A percentile compares a stretch with the other conserved stretches of the same genome.
Conservation (phyloP, 2,329 filamentous ascomycete genomes). For the Fusarium bulbicola region DNA sequence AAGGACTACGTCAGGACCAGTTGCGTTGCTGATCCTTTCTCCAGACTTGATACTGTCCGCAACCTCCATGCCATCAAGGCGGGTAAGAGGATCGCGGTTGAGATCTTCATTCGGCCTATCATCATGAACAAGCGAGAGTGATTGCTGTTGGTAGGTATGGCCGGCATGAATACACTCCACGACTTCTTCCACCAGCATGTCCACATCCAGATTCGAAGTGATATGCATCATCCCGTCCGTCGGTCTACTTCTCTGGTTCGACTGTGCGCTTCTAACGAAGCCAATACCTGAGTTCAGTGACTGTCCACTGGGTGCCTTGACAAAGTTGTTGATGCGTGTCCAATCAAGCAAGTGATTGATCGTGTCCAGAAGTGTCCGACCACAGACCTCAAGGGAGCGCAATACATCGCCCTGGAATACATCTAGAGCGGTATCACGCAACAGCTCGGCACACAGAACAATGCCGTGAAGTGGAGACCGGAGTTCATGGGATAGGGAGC, state of each 20-base stretch:
- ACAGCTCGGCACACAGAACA: slow-evolving; percentile 61
- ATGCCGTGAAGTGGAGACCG: slow-evolving; percentile 70
- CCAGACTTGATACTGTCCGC: not conserved
- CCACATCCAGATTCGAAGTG: slow-evolving; percentile 41
- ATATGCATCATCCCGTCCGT: slow-evolving; percentile 32
- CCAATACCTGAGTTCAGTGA: not conserved
- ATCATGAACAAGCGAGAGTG: slow-evolving; percentile 10
- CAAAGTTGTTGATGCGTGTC: slow-evolving; percentile 61
- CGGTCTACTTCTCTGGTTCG: not conserved
- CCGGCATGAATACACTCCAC: slow-evolving; percentile 58
- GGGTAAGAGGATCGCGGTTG: not conserved
- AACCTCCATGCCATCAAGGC: slow-evolving; percentile 24
- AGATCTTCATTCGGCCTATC: not conserved
- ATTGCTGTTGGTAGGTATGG: slow-evolving; percentile 33
- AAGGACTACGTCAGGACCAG: slow-evolving; percentile 22
- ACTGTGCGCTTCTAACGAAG: not conserved
- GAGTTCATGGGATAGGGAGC: slow-evolving; percentile 69
- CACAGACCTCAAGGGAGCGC: slow-evolving; percentile 60
- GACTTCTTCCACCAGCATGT: slow-evolving; percentile 56
- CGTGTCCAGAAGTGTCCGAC: slow-evolving; percentile 61
- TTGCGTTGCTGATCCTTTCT: not conserved
- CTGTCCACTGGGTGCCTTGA: slow-evolving; percentile 3
- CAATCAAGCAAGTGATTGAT: slow-evolving; percentile 64
- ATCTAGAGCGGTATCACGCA: slow-evolving; percentile 59
- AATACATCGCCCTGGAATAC: slow-evolving; percentile 58